Percentiles rank a stretch among this genome's conserved stretches.
Conservation (phyloP, 2,329 filamentous ascomycete species). For the Talaromyces sp. region DNA sequence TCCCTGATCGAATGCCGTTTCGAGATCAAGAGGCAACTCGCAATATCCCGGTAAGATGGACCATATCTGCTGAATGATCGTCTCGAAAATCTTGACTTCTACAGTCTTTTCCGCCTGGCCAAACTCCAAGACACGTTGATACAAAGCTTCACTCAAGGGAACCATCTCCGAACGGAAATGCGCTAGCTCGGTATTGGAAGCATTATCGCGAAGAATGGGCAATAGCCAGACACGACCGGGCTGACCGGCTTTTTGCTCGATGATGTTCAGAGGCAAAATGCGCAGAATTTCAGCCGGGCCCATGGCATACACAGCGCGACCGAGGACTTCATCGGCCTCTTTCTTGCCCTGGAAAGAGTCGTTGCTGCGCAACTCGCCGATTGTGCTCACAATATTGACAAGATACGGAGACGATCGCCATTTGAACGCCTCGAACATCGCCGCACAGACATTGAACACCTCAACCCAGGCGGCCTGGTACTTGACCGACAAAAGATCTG, state of each 20-base stretch:
- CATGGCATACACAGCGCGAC: constrained; percentile 83
- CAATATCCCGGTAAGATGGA: constrained; percentile 91
- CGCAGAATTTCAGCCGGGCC: constrained; percentile 79
- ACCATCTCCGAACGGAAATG: constrained; percentile 87
- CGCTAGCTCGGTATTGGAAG: constrained; percentile 79
- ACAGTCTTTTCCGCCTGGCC: constrained; percentile 82
- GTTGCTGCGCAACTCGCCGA: constrained; percentile 84
- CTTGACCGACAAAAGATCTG: constrained; percentile 77
- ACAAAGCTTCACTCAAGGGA: constrained; percentile 84
- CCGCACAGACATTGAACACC: constrained; percentile 81
- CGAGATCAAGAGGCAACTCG: constrained; percentile 78
- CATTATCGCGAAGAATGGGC: constrained; percentile 82
- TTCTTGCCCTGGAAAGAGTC: constrained; percentile 91
- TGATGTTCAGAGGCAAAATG: constrained; percentile 81
- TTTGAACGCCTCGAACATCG: constrained; percentile 75
- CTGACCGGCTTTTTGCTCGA: constrained; percentile 70
- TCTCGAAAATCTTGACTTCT: constrained; percentile 97
- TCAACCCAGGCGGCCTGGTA: constrained; percentile 95
- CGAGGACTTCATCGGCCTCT: constrained; percentile 86
- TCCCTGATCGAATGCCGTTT: constrained; percentile 72
- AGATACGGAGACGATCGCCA: constrained; percentile 83
- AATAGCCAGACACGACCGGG: constrained; percentile 91
- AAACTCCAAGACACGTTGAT: constrained; percentile 81
- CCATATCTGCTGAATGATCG: constrained; percentile 93
- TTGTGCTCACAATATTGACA: constrained; percentile 67